Conservation (phyloP, 2,329 filamentous ascomycete genomes). For the Cladosporium sp. region DNA sequence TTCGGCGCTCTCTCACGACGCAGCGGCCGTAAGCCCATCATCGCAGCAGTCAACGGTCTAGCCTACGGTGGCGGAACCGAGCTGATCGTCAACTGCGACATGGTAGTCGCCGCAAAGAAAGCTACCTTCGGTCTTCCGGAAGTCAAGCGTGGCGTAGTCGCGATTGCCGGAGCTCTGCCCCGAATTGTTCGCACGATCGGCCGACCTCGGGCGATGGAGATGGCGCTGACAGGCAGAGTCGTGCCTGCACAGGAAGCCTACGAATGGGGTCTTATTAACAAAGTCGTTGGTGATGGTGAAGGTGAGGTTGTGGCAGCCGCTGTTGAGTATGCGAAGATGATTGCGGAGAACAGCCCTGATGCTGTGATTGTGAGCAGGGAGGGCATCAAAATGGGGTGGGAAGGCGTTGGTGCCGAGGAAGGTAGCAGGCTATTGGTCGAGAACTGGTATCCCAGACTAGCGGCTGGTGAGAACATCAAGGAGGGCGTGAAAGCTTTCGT, state of each 20-base stretch:
- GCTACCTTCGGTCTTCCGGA: slow-evolving; percentile 68
- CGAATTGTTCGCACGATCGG: slow-evolving; percentile 64
- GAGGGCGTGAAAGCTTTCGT: slow-evolving; percentile 73
- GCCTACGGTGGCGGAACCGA: slow-evolving; percentile 74
- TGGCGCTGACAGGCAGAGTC: slow-evolving; percentile 61
- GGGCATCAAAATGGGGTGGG: slow-evolving; percentile 70
- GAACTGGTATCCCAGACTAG: slow-evolving; percentile 56
- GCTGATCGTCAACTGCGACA: slow-evolving; percentile 67
- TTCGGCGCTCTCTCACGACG: slow-evolving; percentile 66
- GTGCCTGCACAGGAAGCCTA: slow-evolving; percentile 58
- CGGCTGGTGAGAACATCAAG: slow-evolving; percentile 66
- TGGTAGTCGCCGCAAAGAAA: slow-evolving; percentile 58
- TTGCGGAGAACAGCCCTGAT: slow-evolving; percentile 69
- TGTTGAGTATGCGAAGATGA: slow-evolving; percentile 55
- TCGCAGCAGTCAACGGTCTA: slow-evolving; percentile 72
- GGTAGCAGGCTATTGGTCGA: slow-evolving; percentile 56
- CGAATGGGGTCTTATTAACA: slow-evolving; percentile 68
- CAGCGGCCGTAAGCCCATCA: slow-evolving; percentile 66
- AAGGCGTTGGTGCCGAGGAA: slow-evolving; percentile 60
- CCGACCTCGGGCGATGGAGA: slow-evolving; percentile 64
- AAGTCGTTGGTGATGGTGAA: slow-evolving; percentile 46
- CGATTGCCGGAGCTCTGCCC: slow-evolving; percentile 66
- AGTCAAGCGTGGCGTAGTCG: slow-evolving; percentile 65
- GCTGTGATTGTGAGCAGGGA: slow-evolving; percentile 69
- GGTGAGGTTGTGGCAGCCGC: slow-evolving; percentile 54